Evolutionary conservation across 306 rosid genomes (phyloP).

Genomic region (Sindora glabra): DNA sequence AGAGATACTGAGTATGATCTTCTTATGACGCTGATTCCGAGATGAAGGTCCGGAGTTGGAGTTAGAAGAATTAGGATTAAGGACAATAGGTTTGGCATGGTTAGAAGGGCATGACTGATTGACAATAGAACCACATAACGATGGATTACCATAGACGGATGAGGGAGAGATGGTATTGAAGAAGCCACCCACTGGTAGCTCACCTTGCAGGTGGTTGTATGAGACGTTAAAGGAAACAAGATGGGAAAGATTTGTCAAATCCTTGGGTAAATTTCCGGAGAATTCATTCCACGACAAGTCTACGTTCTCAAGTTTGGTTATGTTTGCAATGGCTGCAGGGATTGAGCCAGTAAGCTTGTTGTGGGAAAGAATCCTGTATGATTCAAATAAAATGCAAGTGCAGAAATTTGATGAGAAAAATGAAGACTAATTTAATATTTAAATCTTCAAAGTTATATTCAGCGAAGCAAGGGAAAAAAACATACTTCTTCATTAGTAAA

Average conservation of each 20-base stretch:
- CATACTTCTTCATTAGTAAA: background rate
- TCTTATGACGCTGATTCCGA: conserved; percentile 42
- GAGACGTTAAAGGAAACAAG: conserved; percentile 71
- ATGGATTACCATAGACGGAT: conserved; percentile 56
- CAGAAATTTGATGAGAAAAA: conserved; percentile 8
- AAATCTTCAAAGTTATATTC: background rate
- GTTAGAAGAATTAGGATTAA: conserved; percentile 82
- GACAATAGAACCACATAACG: conserved; percentile 77
- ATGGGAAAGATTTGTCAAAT: conserved; percentile 76
- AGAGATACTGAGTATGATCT: conserved; percentile 77
- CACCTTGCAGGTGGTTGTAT: conserved; percentile 77
- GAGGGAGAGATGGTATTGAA: conserved; percentile 83
- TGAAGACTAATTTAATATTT: background rate
- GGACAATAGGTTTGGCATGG: conserved; percentile 92
- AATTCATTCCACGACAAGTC: conserved; percentile 75
- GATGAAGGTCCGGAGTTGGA: conserved; percentile 45
- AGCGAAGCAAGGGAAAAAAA: background rate
- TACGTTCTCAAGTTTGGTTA: conserved; percentile 57
- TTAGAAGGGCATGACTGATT: conserved; percentile 74
- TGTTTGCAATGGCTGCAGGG: conserved; percentile 67
- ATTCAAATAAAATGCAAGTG: conserved; percentile 15
- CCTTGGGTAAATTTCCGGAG: conserved; percentile 87
- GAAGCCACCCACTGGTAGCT: conserved; percentile 96
- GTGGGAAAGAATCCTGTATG: conserved; percentile 71
- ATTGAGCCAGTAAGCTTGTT: conserved; percentile 78